Conservation (phyloP, 768 basidiomycete species). For the Termitomyces sp. region DNA sequence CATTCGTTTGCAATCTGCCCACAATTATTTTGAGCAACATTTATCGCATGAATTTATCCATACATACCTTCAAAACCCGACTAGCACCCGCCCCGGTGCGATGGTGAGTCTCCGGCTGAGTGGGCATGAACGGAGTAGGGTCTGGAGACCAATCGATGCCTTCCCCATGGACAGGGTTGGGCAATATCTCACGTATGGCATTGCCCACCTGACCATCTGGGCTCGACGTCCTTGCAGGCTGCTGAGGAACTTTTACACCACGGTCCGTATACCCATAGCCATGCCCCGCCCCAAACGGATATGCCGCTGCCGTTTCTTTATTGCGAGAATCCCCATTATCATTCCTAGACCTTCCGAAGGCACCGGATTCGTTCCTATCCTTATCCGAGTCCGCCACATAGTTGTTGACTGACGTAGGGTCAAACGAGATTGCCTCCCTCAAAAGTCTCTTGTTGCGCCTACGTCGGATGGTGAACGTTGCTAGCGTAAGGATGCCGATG, state of each 20-base stretch:
- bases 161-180: neutral
- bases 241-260: neutral
- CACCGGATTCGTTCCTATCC: conserved; percentile 14
- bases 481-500: conserved; percentile 40
- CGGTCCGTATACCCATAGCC: conserved; percentile 2
- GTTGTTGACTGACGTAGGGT: conserved; percentile 31
- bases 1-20: conserved; percentile 7
- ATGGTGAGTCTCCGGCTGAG: neutral
- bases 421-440: conserved; percentile 51
- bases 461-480: conserved; percentile 48
- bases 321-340: conserved; percentile 1
- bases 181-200: neutral
- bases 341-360: conserved; percentile 23
- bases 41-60: neutral
- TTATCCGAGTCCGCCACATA: conserved; percentile 22
- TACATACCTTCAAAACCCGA: conserved; percentile 11
- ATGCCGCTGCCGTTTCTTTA: neutral
- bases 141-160: conserved; percentile 8
- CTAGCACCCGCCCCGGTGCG: neutral
- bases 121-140: conserved; percentile 8
- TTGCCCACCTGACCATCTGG: neutral
- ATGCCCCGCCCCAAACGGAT: conserved; percentile 6
- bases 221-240: neutral
- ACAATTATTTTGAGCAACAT: neutral
- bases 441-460: conserved; percentile 38